Evolutionary conservation across 768 basidiomycete species (phyloP), one percentile per base, ranked within the genome.

Genomic region (Termitomyces eurrhizus): DNA sequence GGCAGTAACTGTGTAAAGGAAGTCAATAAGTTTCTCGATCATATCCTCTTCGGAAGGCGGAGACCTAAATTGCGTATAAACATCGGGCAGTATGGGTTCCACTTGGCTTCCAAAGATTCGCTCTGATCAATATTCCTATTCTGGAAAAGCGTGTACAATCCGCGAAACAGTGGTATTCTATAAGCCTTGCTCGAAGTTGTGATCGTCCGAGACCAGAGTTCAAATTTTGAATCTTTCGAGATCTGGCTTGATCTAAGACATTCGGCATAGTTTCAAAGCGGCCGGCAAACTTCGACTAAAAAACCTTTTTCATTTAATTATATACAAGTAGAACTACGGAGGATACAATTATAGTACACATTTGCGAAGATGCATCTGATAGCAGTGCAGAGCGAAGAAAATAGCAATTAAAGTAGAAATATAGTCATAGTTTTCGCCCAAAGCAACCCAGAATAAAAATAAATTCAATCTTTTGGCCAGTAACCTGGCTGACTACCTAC

Each of bases 401-500:
- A 46, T 46, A 37, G 24, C 24, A 46, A 48, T 49, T 46, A 57
- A 57, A 46, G 33, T 35, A 8, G 56, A 26, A 26, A 48, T 6
- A 21, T 48, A 57, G 21, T 45, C 14, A 33, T 36, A 46, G 36
- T 26, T 14, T 26, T 35, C 14, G 18, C 56, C 56, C 44, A 18
- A 56, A 44, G 36, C 45, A 36, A 56, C 32, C 33, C 16, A 24
- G 26, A 44, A 55, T 42, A 51, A 51, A 41, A 41, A 41, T 51
- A 37, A 49, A 50, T 37, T 58, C 49, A 49, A 21, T 49, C 68
- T 60, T 68, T 61, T 51, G 60, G 24, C 69, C 69, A 71, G 44
- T 65, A 70, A 12, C 54, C 63, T 41, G 65, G 64, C 32, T 60
- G 56, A 24, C 35, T 53, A 37, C 54, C 48, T 57, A 57, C 42